These are phyloP conservation scores for Inga leiocalycina DNA, from an alignment of 306 rosid species.

Conservation along the genomic window DNA sequence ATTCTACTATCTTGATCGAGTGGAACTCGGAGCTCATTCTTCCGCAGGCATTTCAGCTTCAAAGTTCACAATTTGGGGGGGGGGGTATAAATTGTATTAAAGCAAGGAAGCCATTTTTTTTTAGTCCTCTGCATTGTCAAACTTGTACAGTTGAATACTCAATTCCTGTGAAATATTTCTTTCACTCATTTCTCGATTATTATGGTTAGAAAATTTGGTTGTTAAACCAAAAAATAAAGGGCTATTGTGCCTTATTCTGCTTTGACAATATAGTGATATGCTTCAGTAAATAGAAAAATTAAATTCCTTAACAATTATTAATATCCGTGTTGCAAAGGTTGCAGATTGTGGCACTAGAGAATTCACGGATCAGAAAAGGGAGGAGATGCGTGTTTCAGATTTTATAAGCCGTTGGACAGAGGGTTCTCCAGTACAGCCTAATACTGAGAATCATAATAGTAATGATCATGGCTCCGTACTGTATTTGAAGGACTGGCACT, in stretches of 20 bases:
- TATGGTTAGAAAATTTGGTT: not conserved
- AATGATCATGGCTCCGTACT: slow-evolving; percentile 43
- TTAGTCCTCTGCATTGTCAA: not conserved
- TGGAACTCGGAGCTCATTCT: not conserved
- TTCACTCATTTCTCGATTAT: not conserved
- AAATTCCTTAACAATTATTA: not conserved
- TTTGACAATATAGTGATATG: not conserved
- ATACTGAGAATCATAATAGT: slow-evolving; percentile 28
- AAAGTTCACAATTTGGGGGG: not conserved
- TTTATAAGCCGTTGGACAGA: slow-evolving; percentile 57
- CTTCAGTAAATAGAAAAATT: not conserved
- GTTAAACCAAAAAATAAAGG: not conserved
- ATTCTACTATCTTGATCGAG: not conserved
- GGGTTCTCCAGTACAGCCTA: slow-evolving; percentile 39
- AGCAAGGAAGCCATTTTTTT: not conserved
- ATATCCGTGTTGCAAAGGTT: slow-evolving; percentile 52
- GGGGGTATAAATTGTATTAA: not conserved
- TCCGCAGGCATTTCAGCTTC: not conserved
- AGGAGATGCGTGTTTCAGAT: slow-evolving; percentile 73
- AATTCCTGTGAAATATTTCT: not conserved
- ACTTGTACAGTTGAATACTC: not conserved
- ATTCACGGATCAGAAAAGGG: slow-evolving; percentile 86
- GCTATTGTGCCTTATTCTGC: slow-evolving; percentile 5
- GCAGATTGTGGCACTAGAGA: slow-evolving; percentile 82
- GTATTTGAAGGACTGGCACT: slow-evolving; percentile 99